These are phyloP conservation scores for Cystobasidium sp. DNA, from an alignment of 1,284 basidiomycete species.

Conservation along the genomic window DNA sequence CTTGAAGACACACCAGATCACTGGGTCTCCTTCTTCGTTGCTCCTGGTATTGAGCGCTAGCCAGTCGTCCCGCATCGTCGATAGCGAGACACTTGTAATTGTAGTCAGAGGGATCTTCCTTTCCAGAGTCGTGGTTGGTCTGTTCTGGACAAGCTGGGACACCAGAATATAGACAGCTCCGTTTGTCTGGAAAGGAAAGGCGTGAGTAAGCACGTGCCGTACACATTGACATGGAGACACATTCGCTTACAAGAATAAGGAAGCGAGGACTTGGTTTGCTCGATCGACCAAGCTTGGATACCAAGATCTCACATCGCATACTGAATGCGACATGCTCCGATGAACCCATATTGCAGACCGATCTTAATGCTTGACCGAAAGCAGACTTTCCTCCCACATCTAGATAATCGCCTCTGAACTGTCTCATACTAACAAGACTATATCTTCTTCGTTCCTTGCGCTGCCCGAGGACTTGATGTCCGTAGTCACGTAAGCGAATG, in stretches of 20 bases:
- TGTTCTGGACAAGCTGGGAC: constrained; percentile 71
- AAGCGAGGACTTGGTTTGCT: constrained; percentile 92
- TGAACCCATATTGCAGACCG: constrained; percentile 69
- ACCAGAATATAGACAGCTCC: constrained; percentile 87
- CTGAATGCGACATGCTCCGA: constrained; percentile 85
- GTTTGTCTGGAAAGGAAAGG: constrained; percentile 66
- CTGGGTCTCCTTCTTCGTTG: constrained; percentile 90
- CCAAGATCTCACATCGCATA: constrained; percentile 78
- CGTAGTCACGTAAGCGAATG: constrained; percentile 86
- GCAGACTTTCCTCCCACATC: constrained; percentile 79
- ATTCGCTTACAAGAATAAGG: constrained; percentile 74
- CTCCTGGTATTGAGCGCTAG: constrained; percentile 78
- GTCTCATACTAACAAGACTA: constrained; percentile 89
- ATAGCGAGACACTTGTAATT: constrained; percentile 83
- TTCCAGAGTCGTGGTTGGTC: constrained; percentile 69
- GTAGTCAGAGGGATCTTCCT: constrained; percentile 87
- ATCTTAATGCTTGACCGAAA: constrained; percentile 76
- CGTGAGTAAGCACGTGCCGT: background rate
- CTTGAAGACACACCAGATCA: constrained; percentile 92
- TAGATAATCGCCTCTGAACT: constrained; percentile 97
- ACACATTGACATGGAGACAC: background rate
- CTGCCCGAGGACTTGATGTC: constrained; percentile 86
- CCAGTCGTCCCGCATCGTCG: constrained; percentile 93
- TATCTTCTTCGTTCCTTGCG: constrained; percentile 93
- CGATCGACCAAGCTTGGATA: constrained; percentile 84